Percentiles rank a stretch among this genome's conserved stretches.
Evolutionary conservation across 768 basidiomycete genomes (phyloP).

Genomic region (Panaeolus papilionaceus): DNA sequence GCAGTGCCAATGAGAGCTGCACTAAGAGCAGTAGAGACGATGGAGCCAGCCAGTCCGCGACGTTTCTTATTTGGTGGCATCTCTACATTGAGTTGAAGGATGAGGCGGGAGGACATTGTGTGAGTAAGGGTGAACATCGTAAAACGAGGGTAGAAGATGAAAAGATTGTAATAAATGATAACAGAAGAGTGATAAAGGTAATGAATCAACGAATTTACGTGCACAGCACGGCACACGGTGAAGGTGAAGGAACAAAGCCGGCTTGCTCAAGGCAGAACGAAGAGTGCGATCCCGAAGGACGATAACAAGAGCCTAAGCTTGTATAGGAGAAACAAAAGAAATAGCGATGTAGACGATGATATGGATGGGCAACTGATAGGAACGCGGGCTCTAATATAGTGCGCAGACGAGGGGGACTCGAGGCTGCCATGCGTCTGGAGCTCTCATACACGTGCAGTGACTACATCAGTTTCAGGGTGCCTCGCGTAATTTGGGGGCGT

Average conservation of each 20-base stretch:
- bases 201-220: slow-evolving; percentile 20
- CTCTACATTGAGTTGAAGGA: slow-evolving; percentile 67
- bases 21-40: slow-evolving; percentile 83
- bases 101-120: slow-evolving; percentile 39
- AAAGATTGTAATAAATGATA: slow-evolving; percentile 19
- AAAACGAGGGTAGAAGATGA: neutral
- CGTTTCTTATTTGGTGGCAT: slow-evolving; percentile 79
- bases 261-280: slow-evolving; percentile 14
- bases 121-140: slow-evolving; percentile 17
- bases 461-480: slow-evolving; percentile 11
- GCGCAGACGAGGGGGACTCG: slow-evolving; percentile 7
- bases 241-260: slow-evolving; percentile 12
- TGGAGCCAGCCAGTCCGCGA: slow-evolving; percentile 80
- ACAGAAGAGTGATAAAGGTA: slow-evolving; percentile 24
- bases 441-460: slow-evolving; percentile 2
- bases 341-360: slow-evolving; percentile 1
- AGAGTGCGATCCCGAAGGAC: slow-evolving; percentile 12
- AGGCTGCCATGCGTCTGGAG: neutral
- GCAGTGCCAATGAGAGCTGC: slow-evolving; percentile 88
- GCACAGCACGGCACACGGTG: slow-evolving; percentile 18
- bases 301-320: slow-evolving; percentile 13
- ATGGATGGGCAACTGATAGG: neutral
- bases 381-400: neutral
- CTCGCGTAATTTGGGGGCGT: slow-evolving; percentile 7
- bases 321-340: neutral